A percentile compares a stretch with the other conserved stretches of the same genome.
Conservation (phyloP, 106 monocot species). For the Dendrobium nobile region DNA sequence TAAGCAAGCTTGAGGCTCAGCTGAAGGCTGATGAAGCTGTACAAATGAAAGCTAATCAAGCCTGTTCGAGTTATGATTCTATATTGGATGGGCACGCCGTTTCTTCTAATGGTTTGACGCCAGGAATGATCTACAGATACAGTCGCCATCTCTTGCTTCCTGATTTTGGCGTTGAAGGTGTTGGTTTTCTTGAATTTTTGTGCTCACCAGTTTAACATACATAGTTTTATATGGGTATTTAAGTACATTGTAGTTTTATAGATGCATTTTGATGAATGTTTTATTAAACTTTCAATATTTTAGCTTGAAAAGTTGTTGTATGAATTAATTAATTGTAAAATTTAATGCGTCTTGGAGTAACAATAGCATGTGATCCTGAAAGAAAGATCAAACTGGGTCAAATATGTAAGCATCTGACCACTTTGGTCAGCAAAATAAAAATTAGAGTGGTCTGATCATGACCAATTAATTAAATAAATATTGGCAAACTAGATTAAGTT, state of each 20-base stretch:
- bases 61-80: background rate
- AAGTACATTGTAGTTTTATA: background rate
- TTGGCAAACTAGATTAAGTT: background rate
- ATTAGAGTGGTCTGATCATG: background rate
- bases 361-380: background rate
- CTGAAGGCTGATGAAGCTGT: constrained; percentile 3
- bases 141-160: constrained; percentile 89
- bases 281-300: background rate
- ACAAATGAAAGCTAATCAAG: background rate
- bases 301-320: background rate
- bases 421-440: background rate
- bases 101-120: constrained; percentile 33
- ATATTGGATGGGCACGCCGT: background rate
- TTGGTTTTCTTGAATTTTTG: background rate
- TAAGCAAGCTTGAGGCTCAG: constrained; percentile 43
- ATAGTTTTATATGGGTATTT: background rate
- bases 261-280: background rate
- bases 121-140: constrained; percentile 78
- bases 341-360: background rate
- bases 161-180: constrained; percentile 87
- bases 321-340: background rate
- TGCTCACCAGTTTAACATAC: background rate
- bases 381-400: background rate
- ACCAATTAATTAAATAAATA: background rate
- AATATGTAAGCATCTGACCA: background rate